Evolutionary conservation across 1,284 basidiomycete genomes (phyloP).

Genomic region (Porogramme epimiltina): DNA sequence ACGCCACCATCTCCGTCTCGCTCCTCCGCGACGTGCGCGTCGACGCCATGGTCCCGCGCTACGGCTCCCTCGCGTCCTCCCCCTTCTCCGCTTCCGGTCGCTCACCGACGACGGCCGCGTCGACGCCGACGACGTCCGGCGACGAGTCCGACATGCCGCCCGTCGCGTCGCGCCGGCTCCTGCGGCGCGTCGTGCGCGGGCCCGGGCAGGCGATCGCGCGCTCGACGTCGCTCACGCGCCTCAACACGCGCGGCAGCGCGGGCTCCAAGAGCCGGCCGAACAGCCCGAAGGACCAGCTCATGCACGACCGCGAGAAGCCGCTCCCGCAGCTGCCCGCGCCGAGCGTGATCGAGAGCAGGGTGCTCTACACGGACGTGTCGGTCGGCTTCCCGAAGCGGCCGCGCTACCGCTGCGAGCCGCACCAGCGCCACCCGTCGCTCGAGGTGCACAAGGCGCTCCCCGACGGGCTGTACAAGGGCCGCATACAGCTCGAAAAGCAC

Average conservation of each 20-base stretch:
- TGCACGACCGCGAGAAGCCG: slow-evolving; percentile 38
- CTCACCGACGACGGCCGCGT: slow-evolving; percentile 30
- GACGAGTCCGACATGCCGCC: slow-evolving; percentile 49
- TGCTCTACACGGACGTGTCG: slow-evolving; percentile 52
- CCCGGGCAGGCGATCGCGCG: not conserved
- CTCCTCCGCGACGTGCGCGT: slow-evolving; percentile 59
- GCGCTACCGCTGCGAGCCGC: slow-evolving; percentile 38
- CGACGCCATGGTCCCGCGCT: slow-evolving; percentile 31
- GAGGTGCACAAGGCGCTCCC: slow-evolving; percentile 52
- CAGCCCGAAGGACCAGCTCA: not conserved
- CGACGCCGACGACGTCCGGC: slow-evolving; percentile 48
- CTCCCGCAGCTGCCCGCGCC: slow-evolving; percentile 46
- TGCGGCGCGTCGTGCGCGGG: slow-evolving; percentile 45
- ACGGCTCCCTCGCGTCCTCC: slow-evolving; percentile 11
- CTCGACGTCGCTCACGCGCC: not conserved
- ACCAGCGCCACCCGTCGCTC: slow-evolving; percentile 46
- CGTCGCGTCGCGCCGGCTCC: slow-evolving; percentile 35
- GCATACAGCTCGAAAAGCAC: slow-evolving; percentile 50
- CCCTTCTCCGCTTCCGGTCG: too few relatives aligned
- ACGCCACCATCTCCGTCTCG: slow-evolving; percentile 67
- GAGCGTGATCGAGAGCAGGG: slow-evolving; percentile 47
- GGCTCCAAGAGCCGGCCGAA: not conserved
- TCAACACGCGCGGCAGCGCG: not conserved
- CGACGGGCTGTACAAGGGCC: slow-evolving; percentile 65
- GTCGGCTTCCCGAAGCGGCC: slow-evolving; percentile 73